A percentile compares a stretch with the other conserved stretches of the same genome.
Evolutionary conservation across 805 yeast genomes (phyloP).

Genomic region (Komagataella mondaviorum): DNA sequence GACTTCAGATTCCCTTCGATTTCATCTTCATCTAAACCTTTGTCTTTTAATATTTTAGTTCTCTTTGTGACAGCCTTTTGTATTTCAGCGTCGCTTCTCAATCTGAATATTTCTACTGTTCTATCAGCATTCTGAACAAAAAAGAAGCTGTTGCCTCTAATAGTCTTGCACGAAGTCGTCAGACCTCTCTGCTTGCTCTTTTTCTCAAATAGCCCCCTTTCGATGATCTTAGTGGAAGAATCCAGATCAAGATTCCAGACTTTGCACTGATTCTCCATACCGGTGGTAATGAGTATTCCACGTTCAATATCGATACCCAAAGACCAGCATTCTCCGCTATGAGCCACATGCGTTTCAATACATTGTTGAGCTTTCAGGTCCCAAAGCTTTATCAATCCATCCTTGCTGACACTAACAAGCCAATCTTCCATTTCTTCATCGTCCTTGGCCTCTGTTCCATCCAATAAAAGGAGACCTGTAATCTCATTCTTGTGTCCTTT

Average conservation of each 20-base stretch:
- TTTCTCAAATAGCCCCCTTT: conserved; percentile 58
- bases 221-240: conserved; percentile 38
- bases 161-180: conserved; percentile 35
- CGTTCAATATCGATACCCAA: conserved; percentile 29
- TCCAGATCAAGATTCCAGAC: conserved; percentile 65
- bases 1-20: conserved; percentile 33
- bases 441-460: conserved; percentile 12
- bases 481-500: conserved; percentile 85
- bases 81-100: conserved; percentile 66
- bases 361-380: conserved; percentile 83
- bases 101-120: conserved; percentile 66
- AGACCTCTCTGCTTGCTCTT: conserved; percentile 64
- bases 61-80: conserved; percentile 65
- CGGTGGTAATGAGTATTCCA: conserved; percentile 49
- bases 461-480: conserved; percentile 46
- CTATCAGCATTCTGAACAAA: conserved; percentile 70
- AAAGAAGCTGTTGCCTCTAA: conserved; percentile 33
- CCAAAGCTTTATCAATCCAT: conserved; percentile 89
- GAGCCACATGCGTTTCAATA: conserved; percentile 89
- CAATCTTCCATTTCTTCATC: conserved; percentile 53
- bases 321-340: conserved; percentile 89
- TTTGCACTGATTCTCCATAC: conserved; percentile 71
- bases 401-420: conserved; percentile 70
- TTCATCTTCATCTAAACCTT: conserved; percentile 51
- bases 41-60: conserved; percentile 63